phyloP scores from a whole-genome alignment of 768 basidiomycete species.

The Imleria badia region DNA sequence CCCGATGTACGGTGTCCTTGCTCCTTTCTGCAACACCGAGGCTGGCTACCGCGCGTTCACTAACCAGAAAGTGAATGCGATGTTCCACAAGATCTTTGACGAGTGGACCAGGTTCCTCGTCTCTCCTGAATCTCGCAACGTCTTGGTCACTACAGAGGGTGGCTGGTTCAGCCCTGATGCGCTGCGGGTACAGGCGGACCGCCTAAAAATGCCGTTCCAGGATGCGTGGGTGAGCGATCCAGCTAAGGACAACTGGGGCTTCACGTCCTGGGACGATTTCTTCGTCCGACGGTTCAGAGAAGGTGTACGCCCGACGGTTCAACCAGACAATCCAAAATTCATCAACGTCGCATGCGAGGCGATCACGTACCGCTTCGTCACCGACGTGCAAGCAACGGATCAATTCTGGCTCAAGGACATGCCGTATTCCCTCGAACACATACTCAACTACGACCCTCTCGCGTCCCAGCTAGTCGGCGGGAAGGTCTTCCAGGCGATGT shows the following conservation, averaged over 20 bases:
- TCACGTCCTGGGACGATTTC: slow-evolving; percentile 53
- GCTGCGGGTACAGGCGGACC: slow-evolving; percentile 6
- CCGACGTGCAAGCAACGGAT: slow-evolving; percentile 41
- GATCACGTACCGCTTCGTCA: slow-evolving; percentile 41
- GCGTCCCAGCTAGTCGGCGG: slow-evolving; percentile 48
- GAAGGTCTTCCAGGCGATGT: slow-evolving; percentile 57
- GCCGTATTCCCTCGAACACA: slow-evolving; percentile 57
- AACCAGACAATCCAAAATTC: slow-evolving; percentile 29
- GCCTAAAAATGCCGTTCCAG: slow-evolving; percentile 32
- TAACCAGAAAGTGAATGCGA: slow-evolving; percentile 42
- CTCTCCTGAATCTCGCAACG: slow-evolving; percentile 41
- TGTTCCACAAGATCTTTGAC: slow-evolving; percentile 48
- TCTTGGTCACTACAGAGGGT: slow-evolving; percentile 37
- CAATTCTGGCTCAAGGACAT: slow-evolving; percentile 63
- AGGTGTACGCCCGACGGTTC: slow-evolving; percentile 40
- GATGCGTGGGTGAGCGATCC: slow-evolving; percentile 45
- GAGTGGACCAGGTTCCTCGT: slow-evolving; percentile 49
- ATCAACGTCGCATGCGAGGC: slow-evolving; percentile 58
- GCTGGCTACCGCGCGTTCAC: slow-evolving; percentile 25
- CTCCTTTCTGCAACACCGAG: slow-evolving; percentile 24
- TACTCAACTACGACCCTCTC: slow-evolving; percentile 45
- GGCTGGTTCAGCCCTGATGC: slow-evolving; percentile 52
- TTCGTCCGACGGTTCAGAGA: slow-evolving; percentile 47
- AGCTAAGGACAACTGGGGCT: slow-evolving; percentile 42
- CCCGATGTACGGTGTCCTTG: slow-evolving; percentile 22